Conservation (phyloP, 78 protist species). For the slime mould (Dictyostelium discoideum) region DNA sequence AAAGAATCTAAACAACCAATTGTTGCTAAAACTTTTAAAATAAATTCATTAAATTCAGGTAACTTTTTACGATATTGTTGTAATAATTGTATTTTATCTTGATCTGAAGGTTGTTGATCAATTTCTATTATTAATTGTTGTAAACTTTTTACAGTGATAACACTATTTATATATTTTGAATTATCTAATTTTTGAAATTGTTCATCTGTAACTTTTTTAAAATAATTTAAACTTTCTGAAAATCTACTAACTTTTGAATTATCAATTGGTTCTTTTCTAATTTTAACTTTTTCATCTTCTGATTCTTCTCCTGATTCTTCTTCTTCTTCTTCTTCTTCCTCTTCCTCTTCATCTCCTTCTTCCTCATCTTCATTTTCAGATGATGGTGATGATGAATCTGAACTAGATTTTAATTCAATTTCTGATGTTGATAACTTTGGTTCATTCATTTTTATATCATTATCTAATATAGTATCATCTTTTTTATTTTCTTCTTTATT, state of each 20-base stretch:
- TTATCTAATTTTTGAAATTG: slow-evolving; percentile 26
- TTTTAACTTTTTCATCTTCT: background rate
- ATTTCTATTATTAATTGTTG: slow-evolving; percentile 38
- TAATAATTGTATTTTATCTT: background rate
- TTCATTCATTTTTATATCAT: background rate
- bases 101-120: slow-evolving; percentile 13
- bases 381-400: background rate
- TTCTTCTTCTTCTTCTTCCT: background rate
- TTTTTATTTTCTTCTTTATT: background rate
- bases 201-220: slow-evolving; percentile 51
- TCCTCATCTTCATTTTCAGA: background rate
- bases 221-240: background rate
- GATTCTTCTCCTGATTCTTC: background rate
- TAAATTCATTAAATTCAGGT: slow-evolving; percentile 71
- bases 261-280: background rate
- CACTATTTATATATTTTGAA: slow-evolving; percentile 38
- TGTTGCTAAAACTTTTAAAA: slow-evolving; percentile 49
- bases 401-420: background rate
- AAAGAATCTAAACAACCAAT: slow-evolving; percentile 45
- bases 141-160: slow-evolving; percentile 11
- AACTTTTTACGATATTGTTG: slow-evolving; percentile 28
- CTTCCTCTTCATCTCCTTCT: background rate
- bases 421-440: background rate
- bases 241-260: background rate
- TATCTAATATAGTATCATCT: background rate